phyloP scores from a whole-genome alignment of 805 yeast genomes.

The Kodamaea neixiangensis region DNA sequence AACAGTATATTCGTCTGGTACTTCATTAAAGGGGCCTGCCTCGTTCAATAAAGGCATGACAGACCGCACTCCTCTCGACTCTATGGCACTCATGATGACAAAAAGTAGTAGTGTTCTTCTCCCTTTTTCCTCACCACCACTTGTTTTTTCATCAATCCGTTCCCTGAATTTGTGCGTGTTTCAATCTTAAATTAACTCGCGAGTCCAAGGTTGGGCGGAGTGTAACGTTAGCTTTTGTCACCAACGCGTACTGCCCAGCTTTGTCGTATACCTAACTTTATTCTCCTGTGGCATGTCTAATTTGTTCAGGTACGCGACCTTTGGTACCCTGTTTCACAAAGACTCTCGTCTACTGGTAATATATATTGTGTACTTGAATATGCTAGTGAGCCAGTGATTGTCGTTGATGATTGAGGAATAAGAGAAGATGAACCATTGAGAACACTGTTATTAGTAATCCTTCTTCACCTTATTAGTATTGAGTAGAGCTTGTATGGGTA shows the following conservation, averaged over 20 bases:
- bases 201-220: neutral
- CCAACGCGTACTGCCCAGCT: neutral
- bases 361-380: too few relatives aligned
- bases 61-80: constrained; percentile 15
- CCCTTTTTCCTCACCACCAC: neutral
- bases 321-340: neutral
- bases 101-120: too few relatives aligned
- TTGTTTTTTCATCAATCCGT: neutral
- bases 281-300: neutral
- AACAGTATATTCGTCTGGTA: constrained; percentile 33
- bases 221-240: neutral
- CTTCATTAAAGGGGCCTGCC: constrained; percentile 44
- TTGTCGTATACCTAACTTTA: neutral
- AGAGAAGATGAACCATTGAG: too few relatives aligned
- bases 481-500: too few relatives aligned
- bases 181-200: neutral
- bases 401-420: too few relatives aligned
- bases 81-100: neutral
- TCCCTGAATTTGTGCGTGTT: neutral
- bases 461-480: too few relatives aligned
- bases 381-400: too few relatives aligned
- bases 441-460: too few relatives aligned
- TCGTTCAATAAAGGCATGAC: constrained; percentile 22
- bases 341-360: neutral
- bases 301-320: neutral